These are phyloP conservation scores for Boletus mariae DNA, from an alignment of 1,284 basidiomycete species.

Conservation along the genomic window DNA sequence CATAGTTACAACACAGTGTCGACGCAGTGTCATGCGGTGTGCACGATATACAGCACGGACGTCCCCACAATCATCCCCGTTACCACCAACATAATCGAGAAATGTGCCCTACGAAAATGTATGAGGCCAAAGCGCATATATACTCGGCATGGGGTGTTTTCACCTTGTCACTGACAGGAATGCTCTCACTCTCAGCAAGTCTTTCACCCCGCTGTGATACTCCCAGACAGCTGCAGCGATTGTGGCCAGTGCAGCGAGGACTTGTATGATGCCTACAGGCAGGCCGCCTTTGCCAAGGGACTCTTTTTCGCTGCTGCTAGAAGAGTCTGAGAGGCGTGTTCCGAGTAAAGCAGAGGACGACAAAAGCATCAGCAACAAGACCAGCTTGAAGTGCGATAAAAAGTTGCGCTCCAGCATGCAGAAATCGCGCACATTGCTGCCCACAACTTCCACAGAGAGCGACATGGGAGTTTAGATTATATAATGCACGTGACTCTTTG, in stretches of 20 bases:
- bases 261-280: slow-evolving; percentile 39
- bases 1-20: neutral
- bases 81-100: slow-evolving; percentile 48
- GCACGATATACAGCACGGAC: slow-evolving; percentile 45
- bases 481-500: slow-evolving; percentile 16
- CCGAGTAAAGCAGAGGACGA: slow-evolving; percentile 61
- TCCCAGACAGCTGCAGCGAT: slow-evolving; percentile 60
- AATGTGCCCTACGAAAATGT: slow-evolving; percentile 42
- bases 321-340: slow-evolving; percentile 49
- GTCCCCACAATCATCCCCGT: slow-evolving; percentile 48
- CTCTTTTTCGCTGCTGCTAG: slow-evolving; percentile 1
- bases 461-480: slow-evolving; percentile 1
- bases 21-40: slow-evolving; percentile 10
- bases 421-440: slow-evolving; percentile 60
- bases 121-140: slow-evolving; percentile 11
- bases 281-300: slow-evolving; percentile 17
- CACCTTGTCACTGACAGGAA: slow-evolving; percentile 60
- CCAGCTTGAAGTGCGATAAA: slow-evolving; percentile 62
- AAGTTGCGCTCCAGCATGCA: slow-evolving; percentile 75
- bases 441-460: slow-evolving; percentile 32
- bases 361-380: slow-evolving; percentile 58
- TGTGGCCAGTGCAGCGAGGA: slow-evolving; percentile 49
- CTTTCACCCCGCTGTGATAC: slow-evolving; percentile 55
- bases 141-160: slow-evolving; percentile 23
- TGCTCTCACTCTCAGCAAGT: slow-evolving; percentile 53